Conservation (phyloP, 129 eudicot genomes). For the Chrysanthemum lavandulifolium region DNA sequence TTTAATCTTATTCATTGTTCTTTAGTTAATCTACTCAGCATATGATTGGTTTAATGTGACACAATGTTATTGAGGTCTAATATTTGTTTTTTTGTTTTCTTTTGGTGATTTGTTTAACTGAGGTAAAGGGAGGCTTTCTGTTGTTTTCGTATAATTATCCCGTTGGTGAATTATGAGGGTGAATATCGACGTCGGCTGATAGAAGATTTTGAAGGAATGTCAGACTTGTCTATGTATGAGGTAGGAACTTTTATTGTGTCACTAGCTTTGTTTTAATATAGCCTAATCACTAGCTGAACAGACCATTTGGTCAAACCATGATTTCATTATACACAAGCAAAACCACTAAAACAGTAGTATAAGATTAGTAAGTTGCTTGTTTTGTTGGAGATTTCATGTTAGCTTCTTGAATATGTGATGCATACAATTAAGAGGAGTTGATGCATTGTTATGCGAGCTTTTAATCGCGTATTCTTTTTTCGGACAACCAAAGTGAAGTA, state of each 20-base stretch:
- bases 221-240: constrained; percentile 70
- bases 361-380: not conserved
- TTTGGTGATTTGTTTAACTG: constrained; percentile 28
- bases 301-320: not conserved
- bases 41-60: constrained; percentile 5
- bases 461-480: not conserved
- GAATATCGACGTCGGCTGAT: constrained; percentile 45
- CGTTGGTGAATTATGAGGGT: constrained; percentile 38
- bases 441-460: not conserved
- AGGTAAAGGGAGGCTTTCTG: constrained; percentile 36
- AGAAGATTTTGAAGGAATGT: constrained; percentile 60
- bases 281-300: not conserved
- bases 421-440: not conserved
- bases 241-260: constrained; percentile 35
- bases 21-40: not conserved
- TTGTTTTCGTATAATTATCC: constrained; percentile 20
- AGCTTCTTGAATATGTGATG: constrained; percentile 8
- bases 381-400: not conserved
- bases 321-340: not conserved
- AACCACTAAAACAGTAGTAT: not conserved
- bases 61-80: constrained; percentile 25
- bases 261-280: constrained; percentile 9
- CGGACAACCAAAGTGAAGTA: constrained; percentile 8
- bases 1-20: not conserved
- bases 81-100: constrained; percentile 1